A percentile compares a stretch with the other conserved stretches of the same genome.
Conservation (phyloP, 177 flowering plant genomes). For the Vitis hybrid region DNA sequence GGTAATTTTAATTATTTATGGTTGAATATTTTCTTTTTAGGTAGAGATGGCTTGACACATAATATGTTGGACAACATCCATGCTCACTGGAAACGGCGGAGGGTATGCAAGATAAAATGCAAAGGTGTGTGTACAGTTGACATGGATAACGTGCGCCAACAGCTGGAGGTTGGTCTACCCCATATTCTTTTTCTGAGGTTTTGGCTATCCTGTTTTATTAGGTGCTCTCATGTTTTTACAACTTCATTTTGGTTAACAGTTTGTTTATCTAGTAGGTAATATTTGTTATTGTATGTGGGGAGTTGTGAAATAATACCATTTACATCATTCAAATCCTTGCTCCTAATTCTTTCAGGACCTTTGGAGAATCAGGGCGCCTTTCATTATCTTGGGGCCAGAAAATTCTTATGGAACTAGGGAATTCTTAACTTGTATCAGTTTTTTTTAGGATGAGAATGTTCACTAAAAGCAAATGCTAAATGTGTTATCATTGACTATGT, state of each 20-base stretch:
- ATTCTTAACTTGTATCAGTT: too few relatives aligned
- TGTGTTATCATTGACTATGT: too few relatives aligned
- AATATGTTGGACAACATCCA: constrained; percentile 98
- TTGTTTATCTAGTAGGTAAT: neutral
- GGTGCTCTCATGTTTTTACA: neutral
- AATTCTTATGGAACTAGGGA: too few relatives aligned
- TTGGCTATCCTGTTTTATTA: neutral
- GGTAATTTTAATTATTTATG: neutral
- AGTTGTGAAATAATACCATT: too few relatives aligned
- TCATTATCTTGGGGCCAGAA: too few relatives aligned
- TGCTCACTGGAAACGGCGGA: constrained; percentile 81
- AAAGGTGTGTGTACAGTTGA: constrained; percentile 96
- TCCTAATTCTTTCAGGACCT: too few relatives aligned
- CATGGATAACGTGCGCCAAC: constrained; percentile 84
- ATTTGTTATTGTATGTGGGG: too few relatives aligned
- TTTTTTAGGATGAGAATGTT: too few relatives aligned
- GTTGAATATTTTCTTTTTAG: constrained; percentile 27
- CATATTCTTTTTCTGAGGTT: neutral
- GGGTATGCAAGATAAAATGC: constrained; percentile 95
- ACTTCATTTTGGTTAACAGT: neutral
- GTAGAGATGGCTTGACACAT: constrained; percentile 96
- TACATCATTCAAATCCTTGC: too few relatives aligned
- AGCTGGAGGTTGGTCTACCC: constrained; percentile 71
- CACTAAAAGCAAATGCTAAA: too few relatives aligned
- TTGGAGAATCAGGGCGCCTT: too few relatives aligned